Conservation (phyloP, 192 early-diverging fungal species). For the Thamnidium elegans region DNA sequence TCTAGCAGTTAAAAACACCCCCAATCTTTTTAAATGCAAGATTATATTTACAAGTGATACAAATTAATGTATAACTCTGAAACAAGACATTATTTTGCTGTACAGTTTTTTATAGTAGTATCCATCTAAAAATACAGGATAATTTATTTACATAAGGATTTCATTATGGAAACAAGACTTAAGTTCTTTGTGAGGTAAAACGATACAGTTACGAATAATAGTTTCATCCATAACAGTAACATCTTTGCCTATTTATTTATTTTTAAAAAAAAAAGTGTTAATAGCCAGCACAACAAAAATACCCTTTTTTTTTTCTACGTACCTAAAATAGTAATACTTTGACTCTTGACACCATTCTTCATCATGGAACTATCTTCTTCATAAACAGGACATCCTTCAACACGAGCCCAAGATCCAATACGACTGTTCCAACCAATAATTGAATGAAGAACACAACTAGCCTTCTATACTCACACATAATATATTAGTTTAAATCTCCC, state of each 20-base stretch:
- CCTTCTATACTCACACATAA: constrained; percentile 53
- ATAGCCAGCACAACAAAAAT: too few species aligned
- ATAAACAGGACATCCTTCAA: constrained; percentile 79
- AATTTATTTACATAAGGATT: constrained; percentile 78
- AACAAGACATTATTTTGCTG: too few species aligned
- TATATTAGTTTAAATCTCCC: background rate
- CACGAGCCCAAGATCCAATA: constrained; percentile 90
- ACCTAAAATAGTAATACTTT: constrained; percentile 89
- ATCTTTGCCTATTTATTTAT: constrained; percentile 59
- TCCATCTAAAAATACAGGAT: background rate
- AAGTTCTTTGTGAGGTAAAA: constrained; percentile 96
- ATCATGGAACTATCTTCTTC: constrained; percentile 73
- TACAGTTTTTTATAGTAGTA: background rate
- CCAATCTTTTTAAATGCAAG: too few species aligned
- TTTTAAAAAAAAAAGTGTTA: background rate
- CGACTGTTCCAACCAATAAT: constrained; percentile 94
- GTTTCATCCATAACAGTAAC: constrained; percentile 91
- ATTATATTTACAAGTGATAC: too few species aligned
- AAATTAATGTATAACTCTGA: too few species aligned
- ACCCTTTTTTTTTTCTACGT: constrained; percentile 8
- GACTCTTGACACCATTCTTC: constrained; percentile 86
- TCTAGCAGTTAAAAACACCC: too few species aligned
- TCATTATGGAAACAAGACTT: constrained; percentile 87
- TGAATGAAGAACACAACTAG: constrained; percentile 81
- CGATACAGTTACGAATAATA: constrained; percentile 95